Conservation (phyloP, 2,329 filamentous ascomycete genomes). For the Fusarium cyanostomum region DNA sequence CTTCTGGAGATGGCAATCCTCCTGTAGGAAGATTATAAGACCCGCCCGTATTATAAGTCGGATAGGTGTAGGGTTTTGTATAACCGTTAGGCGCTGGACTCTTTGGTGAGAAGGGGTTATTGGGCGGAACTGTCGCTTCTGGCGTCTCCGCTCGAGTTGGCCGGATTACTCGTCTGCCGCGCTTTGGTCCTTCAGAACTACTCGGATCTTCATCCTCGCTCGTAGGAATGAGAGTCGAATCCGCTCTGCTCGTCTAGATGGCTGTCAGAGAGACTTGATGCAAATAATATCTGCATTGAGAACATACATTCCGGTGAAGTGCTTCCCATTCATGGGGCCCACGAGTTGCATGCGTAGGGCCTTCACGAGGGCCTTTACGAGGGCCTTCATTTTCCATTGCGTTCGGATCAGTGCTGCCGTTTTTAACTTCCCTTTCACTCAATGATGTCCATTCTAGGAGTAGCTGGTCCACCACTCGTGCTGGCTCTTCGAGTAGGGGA, state of each 20-base stretch:
- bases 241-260: not conserved
- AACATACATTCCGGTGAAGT: not conserved
- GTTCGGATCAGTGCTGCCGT: not conserved
- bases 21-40: not conserved
- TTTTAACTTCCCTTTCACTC: slow-evolving; percentile 15
- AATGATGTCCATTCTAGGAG: slow-evolving; percentile 23
- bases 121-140: not conserved
- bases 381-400: not conserved
- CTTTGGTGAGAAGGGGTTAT: not conserved
- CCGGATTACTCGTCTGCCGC: slow-evolving; percentile 2
- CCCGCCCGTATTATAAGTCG: not conserved
- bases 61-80: not conserved
- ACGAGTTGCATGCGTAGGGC: no score
- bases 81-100: not conserved
- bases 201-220: not conserved
- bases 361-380: not conserved
- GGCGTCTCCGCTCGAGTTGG: not conserved
- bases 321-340: not conserved
- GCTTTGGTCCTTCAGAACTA: not conserved
- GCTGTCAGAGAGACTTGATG: not conserved
- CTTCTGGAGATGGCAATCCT: not conserved
- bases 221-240: not conserved
- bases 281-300: not conserved
- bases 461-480: slow-evolving; percentile 7
- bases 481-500: not conserved